Evolutionary conservation across 768 basidiomycete genomes (phyloP).

Genomic region (Pisolithus sp.): DNA sequence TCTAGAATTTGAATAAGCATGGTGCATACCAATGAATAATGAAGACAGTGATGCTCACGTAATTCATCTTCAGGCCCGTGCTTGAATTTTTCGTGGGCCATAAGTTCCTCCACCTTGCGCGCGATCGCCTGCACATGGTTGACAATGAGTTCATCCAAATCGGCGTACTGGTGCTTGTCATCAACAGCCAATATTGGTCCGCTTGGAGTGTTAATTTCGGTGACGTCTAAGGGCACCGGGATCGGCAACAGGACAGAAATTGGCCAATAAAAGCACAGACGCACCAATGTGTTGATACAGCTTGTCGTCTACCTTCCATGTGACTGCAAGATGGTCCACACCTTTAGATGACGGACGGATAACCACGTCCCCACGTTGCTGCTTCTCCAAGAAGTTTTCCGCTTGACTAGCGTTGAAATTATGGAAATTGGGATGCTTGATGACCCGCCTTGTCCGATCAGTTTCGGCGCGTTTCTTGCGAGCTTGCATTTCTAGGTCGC

Average conservation of each 20-base stretch:
- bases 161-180: conserved; percentile 74
- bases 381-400: conserved; percentile 81
- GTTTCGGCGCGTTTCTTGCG: conserved; percentile 84
- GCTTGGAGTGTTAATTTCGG: conserved; percentile 71
- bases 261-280: conserved; percentile 17
- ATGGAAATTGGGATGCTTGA: conserved; percentile 98
- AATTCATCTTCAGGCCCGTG: conserved; percentile 82
- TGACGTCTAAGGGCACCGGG: conserved; percentile 50
- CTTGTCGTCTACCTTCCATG: conserved; percentile 97
- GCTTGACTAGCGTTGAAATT: conserved; percentile 89
- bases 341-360: conserved; percentile 96
- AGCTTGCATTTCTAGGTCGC: conserved; percentile 64
- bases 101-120: conserved; percentile 87
- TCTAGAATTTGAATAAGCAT: conserved; percentile 40
- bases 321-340: conserved; percentile 87
- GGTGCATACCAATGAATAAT: neutral
- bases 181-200: conserved; percentile 69
- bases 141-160: conserved; percentile 95
- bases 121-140: conserved; percentile 95
- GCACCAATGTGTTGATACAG: conserved; percentile 94
- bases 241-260: conserved; percentile 5
- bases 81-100: conserved; percentile 94
- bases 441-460: conserved; percentile 73
- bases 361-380: conserved; percentile 93
- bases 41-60: conserved; percentile 48